phyloP scores from a whole-genome alignment of 2,329 filamentous ascomycete species.

The Zymoseptoria passerinii region DNA sequence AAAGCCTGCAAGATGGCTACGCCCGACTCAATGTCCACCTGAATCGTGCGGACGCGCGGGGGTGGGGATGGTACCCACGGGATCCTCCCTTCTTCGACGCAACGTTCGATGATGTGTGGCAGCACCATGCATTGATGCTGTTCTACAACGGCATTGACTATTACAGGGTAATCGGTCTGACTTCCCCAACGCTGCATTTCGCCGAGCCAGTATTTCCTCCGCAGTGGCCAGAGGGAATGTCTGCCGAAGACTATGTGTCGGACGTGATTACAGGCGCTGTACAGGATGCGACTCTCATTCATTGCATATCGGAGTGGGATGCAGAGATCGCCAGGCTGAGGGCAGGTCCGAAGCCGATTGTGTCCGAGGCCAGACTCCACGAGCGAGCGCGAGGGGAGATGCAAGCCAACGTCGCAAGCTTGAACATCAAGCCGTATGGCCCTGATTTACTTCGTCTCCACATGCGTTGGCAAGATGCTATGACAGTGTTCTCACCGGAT shows the following conservation, averaged over 20 bases:
- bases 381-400: neutral
- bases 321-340: neutral
- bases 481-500: neutral
- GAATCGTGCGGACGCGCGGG: neutral
- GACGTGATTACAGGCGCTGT: neutral
- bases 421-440: neutral
- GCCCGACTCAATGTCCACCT: neutral
- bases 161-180: neutral
- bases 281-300: neutral
- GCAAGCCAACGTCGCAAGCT: neutral
- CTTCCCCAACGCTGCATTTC: neutral
- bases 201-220: neutral
- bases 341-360: neutral
- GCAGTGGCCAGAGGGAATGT: neutral
- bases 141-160: neutral
- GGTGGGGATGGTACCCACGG: neutral
- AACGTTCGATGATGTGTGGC: neutral
- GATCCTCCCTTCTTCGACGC: neutral
- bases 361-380: neutral
- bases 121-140: neutral
- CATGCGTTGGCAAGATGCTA: neutral
- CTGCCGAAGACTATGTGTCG: neutral
- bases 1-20: neutral
- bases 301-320: neutral
- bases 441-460: neutral